Conservation (phyloP, 2,329 filamentous ascomycete species). For the Amylocarpus encephaloides region DNA sequence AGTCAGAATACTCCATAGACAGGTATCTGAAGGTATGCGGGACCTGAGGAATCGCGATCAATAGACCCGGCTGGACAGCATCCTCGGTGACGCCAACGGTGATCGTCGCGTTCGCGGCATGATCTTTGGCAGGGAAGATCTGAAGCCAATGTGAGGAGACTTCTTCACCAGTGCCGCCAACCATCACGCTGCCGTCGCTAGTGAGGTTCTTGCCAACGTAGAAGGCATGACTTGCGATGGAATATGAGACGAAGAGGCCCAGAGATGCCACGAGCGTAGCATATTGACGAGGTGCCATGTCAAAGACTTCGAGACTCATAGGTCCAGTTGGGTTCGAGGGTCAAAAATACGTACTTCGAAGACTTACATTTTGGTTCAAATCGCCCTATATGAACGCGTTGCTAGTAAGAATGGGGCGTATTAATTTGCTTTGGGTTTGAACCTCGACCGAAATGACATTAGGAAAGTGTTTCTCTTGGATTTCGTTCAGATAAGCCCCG, state of each 20-base stretch:
- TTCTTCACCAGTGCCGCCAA: conserved; percentile 1
- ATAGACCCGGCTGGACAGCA: background rate
- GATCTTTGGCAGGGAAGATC: background rate
- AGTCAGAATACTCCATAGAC: background rate
- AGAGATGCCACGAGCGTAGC: background rate
- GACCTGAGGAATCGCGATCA: background rate
- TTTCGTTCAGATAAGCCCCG: no score
- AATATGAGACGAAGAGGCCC: background rate
- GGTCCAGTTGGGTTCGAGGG: no score
- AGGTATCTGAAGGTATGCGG: background rate
- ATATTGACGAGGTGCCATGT: no score
- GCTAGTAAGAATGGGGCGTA: no score
- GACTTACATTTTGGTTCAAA: no score
- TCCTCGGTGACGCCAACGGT: background rate
- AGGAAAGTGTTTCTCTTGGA: no score
- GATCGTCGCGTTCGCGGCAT: background rate
- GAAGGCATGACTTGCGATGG: background rate
- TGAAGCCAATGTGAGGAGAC: conserved; percentile 1
- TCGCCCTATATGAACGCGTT: no score
- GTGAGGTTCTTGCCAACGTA: conserved; percentile 1
- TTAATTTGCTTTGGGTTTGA: no score
- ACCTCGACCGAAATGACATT: no score
- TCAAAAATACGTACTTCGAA: no score
- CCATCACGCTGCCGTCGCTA: background rate
- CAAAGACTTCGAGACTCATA: no score